Evolutionary conservation across 73 alveolate species (phyloP), one percentile per base, ranked within the genome.

Genomic region (Symbiodinium pilosum): DNA sequence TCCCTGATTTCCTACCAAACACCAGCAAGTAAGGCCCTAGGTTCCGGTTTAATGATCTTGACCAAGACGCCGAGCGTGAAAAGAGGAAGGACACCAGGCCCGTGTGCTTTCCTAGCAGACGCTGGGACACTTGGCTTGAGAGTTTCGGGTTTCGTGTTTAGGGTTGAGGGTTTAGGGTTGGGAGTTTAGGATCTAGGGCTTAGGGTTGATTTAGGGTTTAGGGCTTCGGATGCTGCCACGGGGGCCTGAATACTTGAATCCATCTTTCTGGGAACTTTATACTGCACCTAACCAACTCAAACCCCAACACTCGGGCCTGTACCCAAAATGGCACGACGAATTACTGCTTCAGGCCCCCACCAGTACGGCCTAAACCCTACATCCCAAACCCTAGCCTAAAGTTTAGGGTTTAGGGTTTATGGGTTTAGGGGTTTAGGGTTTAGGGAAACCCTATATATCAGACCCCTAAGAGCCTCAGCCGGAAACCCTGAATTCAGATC

Each of bases 81-180:
- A 88, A 88, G 95, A 88, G 95, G 44, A 88, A 88, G 44, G 95
- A 88, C 43, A 88, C 95, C 95, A 88, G 47, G 43, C 95, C 95
- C 38, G 95, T 59, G 86, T 88, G 41, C 86, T 68, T 28, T 47
- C 95, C 95, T 88, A 71, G 32, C 81, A 9, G 28, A 16, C 4
- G 9, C 43, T 1, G 85, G 85, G 43, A 8, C 77, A 12, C 12
- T 69, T n/a, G 43, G 47, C 44, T 34, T 34, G 8, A 9, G 44
- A 7, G 51, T n/a, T 36, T 12, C 0, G 32, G n/a, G 44, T 34
- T 34, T 34, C 6, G 85, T 42, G 28, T 34, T 36, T 34, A 12
- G 32, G 14, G 44, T 73, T 73, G 12, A 0, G 43, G 44, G 30
- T n/a, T 4, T n/a, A n/a, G 44, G 41, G 41, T n/a, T 73, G 9